Conservation (phyloP, 2,329 filamentous ascomycete genomes). For the Dactylellina parvicollis region DNA sequence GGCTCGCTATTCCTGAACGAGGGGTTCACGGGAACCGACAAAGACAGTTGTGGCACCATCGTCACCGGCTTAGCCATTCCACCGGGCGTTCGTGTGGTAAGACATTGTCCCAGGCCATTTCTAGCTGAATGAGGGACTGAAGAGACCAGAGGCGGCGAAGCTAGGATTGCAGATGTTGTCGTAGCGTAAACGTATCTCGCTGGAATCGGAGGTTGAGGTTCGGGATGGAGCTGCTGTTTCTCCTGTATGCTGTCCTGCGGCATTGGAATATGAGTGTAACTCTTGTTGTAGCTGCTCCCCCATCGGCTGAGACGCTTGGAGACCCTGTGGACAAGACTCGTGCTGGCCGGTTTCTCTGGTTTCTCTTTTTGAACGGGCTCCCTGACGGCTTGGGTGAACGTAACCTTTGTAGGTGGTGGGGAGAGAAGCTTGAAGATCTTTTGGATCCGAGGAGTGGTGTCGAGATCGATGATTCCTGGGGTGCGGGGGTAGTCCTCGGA, state of each 20-base stretch:
- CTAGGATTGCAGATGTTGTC: background rate
- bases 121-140: constrained; percentile 9
- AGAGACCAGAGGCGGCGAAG: constrained; percentile 13
- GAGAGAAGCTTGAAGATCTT: constrained; percentile 41
- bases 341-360: background rate
- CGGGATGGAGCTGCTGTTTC: background rate
- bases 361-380: constrained; percentile 7
- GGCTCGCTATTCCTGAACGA: constrained; percentile 4
- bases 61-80: constrained; percentile 25
- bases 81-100: constrained; percentile 32
- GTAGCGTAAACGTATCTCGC: background rate
- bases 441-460: constrained; percentile 39
- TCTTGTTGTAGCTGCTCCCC: constrained; percentile 11
- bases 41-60: constrained; percentile 31
- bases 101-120: constrained; percentile 29
- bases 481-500: constrained; percentile 10
- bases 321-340: constrained; percentile 11
- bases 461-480: constrained; percentile 29
- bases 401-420: constrained; percentile 37
- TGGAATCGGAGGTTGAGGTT: background rate
- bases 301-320: constrained; percentile 39
- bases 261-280: background rate
- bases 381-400: constrained; percentile 35
- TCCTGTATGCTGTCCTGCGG: background rate
- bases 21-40: constrained; percentile 17